Base-by-base conservation (phyloP, 2,329 filamentous ascomycete species). In the Berkeleyomyces rouxiae region DNA sequence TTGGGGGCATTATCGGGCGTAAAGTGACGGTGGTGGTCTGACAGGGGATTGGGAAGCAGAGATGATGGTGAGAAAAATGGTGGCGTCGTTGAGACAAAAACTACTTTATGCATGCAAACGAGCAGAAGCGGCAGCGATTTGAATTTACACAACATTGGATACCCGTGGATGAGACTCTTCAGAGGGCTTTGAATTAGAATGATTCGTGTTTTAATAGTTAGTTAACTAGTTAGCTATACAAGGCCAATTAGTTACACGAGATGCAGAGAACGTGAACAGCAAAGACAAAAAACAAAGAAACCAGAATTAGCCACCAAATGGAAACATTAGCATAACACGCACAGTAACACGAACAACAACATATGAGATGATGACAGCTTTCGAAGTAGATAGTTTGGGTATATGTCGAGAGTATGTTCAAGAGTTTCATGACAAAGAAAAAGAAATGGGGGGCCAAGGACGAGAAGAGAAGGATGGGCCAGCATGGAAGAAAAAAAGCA, bases 371-470 rank as follows among this genome's bases (percentile, higher is more conserved):
- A 40, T 37, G 59, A 65, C 62, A 55, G 4, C 13, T 33, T 59
- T 46, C 44, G 59, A 39, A 44, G 59, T 61, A 49, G 49, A 58
- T 55, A 64, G 39, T 60, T 63, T 46, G 44, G 43, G 33, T 59
- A 42, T 46, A 60, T 36, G 55, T 53, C 37, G 49, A 53, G 49
- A 23, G 49, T 53, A 53, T 53, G 51, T 55, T 55, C 51, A 57
- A 40, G 51, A 55, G 51, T 55, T 23, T 55, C 51, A 7, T 55
- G 51, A 55, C 66, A 64, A 63, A 62, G 61, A 62, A 67, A 67
- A 59, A 63, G 67, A 66, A 63, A 66, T 64, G 63, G 65, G 63
- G 57, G 47, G 60, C 58, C 36, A 42, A 39, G 42, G 42, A 43
- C 39, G 37, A 60, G 31, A 39, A 44, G 37, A 5, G n/a, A 36